Evolutionary conservation across 2,329 filamentous ascomycete species (phyloP), one percentile per base, ranked within the genome.

Genomic region (Alternaria arborescens): DNA sequence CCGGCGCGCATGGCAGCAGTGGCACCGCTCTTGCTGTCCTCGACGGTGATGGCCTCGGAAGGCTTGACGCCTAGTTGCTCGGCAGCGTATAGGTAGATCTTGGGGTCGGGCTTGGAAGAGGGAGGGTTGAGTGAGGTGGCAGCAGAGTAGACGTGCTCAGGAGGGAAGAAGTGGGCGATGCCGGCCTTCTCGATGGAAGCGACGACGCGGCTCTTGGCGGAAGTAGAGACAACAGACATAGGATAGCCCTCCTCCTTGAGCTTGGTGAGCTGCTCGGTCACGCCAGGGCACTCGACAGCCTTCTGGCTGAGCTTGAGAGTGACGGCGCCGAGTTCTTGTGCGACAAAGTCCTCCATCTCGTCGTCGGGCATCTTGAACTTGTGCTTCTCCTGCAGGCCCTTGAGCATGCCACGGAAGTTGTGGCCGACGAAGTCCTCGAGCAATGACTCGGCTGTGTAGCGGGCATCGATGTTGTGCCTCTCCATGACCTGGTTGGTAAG

Each of bases 351-450:
- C 71, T 95, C 89, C 59, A 93, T 80, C 75, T 96, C 91, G 2
- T 87, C 88, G 20, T 84, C 78, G 26, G 80, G 71, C 80, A 97
- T 87, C 54, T 85, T 81, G 80, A 97, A 94, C 79, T 85, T 84
- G 84, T 92, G 89, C 79, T 91, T 90, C 78, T 88, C 82, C 80
- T 93, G 89, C 62, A 97, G 87, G 62, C 87, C 88, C 60, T 83
- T 80, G 81, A 97, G 89, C 92, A 97, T 97, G 80, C 92, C 92
- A 70, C 93, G 92, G 86, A 97, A 97, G 86, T 96, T 97, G 79
- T 95, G 91, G 72, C 94, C 93, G 71, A 97, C 92, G 74, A 96
- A 97, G 82, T 97, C 91, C 70, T 85, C 83, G 81, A 97, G 91
- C 66, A 97, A 89, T 61, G 88, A 85, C 48, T 89, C 87, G 74